Evolutionary conservation across 768 basidiomycete genomes (phyloP).

Genomic region (Saitozyma podzolica): DNA sequence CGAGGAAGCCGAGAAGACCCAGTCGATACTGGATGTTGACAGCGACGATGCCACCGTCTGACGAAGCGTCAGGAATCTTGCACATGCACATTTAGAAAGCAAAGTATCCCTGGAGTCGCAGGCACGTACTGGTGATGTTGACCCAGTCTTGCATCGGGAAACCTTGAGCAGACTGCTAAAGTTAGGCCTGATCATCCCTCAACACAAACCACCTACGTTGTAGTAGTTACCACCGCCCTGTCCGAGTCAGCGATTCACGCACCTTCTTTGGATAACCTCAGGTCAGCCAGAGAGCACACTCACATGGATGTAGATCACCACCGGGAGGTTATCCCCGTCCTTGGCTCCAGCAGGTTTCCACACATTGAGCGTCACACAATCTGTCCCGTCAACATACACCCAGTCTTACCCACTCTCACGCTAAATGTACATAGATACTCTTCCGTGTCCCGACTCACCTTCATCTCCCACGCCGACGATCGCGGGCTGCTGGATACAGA

Average conservation of each 20-base stretch:
- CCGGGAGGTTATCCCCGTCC: constrained; percentile 53
- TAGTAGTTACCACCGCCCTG: constrained; percentile 55
- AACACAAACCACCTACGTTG: background rate
- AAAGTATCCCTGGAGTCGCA: background rate
- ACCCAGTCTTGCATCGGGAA: constrained; percentile 60
- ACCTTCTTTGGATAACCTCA: too few relatives aligned
- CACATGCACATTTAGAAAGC: background rate
- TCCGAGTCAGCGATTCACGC: too few relatives aligned
- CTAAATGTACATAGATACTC: background rate
- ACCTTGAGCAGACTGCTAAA: constrained; percentile 53
- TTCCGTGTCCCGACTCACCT: constrained; percentile 38
- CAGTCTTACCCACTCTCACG: background rate
- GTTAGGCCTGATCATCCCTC: too few relatives aligned
- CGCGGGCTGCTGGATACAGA: constrained; percentile 59
- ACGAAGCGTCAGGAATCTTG: background rate
- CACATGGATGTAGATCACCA: constrained; percentile 56
- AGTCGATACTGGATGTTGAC: constrained; percentile 23
- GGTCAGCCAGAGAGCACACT: too few relatives aligned
- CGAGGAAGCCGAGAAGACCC: constrained; percentile 17
- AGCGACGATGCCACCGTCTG: constrained; percentile 23
- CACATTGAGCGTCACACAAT: constrained; percentile 56
- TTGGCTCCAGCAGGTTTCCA: constrained; percentile 56
- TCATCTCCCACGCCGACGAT: constrained; percentile 57
- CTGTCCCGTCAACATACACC: constrained; percentile 46
- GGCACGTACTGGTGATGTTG: constrained; percentile 28